Conservation (phyloP, 768 basidiomycete species). For the Lyophyllum decastes region DNA sequence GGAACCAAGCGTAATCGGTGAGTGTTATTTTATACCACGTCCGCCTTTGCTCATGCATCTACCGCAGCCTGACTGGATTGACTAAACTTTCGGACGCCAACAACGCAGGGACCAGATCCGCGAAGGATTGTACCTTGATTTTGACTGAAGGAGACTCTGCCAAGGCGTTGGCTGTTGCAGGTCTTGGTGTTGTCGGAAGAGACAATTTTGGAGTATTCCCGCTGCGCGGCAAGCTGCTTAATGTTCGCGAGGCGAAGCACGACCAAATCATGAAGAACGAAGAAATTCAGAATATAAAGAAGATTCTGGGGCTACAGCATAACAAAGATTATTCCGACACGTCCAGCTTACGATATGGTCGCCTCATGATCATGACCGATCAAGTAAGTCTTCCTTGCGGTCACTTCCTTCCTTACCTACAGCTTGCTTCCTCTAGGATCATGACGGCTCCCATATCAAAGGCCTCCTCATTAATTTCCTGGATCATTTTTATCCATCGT, state of each 20-base stretch:
- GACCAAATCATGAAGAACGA: conserved; percentile 98
- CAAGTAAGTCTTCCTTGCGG: conserved; percentile 57
- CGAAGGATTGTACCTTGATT: conserved; percentile 87
- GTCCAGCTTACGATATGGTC: conserved; percentile 82
- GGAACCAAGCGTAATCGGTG: conserved; percentile 87
- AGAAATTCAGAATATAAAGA: conserved; percentile 96
- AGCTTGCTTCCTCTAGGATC: conserved; percentile 62
- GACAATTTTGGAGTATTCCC: conserved; percentile 99
- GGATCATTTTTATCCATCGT: conserved; percentile 94
- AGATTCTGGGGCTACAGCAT: conserved; percentile 95
- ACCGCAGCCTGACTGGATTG: conserved; percentile 80
- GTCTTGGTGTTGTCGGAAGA: conserved; percentile 91
- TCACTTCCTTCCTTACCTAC: neutral
- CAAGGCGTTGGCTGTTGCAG: conserved; percentile 94
- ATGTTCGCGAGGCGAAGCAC: conserved; percentile 95
- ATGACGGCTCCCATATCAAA: conserved; percentile 99
- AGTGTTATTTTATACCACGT: conserved; percentile 17
- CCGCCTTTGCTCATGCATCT: neutral
- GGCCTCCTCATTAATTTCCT: conserved; percentile 98
- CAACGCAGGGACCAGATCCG: conserved; percentile 87
- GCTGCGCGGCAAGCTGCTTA: conserved; percentile 92
- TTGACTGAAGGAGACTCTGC: conserved; percentile 99
- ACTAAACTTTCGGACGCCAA: conserved; percentile 96
- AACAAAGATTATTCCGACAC: conserved; percentile 82
- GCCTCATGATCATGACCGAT: conserved; percentile 99